Conservation (phyloP, 805 yeast genomes). For the Wickerhamiella dianesei region DNA sequence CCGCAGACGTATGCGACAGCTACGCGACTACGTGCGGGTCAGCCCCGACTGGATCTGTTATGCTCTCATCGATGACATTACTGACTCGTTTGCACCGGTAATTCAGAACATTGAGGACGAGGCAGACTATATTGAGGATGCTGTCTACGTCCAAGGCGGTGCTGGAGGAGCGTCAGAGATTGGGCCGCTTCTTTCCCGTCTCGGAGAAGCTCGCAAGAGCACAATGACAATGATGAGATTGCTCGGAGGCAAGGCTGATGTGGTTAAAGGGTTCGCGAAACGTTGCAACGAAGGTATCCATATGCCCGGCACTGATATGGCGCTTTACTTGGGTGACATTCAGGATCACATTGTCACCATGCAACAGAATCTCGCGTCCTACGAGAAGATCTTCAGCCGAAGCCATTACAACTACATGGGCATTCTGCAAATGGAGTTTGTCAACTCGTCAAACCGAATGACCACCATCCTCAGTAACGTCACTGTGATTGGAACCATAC, state of each 20-base stretch:
- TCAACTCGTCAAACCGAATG: conserved; percentile 69
- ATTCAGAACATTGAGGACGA: conserved; percentile 46
- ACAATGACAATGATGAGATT: conserved; percentile 88
- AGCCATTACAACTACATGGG: conserved; percentile 89
- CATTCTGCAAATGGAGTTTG: conserved; percentile 84
- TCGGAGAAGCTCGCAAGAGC: conserved; percentile 80
- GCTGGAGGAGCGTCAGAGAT: conserved; percentile 18
- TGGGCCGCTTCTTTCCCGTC: conserved; percentile 49
- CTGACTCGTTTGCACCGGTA: conserved; percentile 51
- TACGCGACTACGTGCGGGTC: conserved; percentile 46
- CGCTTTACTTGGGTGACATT: conserved; percentile 83
- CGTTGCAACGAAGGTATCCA: conserved; percentile 66
- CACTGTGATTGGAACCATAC: conserved; percentile 76
- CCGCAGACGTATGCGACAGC: conserved; percentile 49
- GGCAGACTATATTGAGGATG: conserved; percentile 58
- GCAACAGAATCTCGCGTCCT: conserved; percentile 80
- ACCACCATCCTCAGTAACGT: conserved; percentile 82
- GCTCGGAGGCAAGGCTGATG: conserved; percentile 89
- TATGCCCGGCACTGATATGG: conserved; percentile 78
- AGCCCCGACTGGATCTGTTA: conserved; percentile 54
- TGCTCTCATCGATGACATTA: conserved; percentile 52
- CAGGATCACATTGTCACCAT: conserved; percentile 94
- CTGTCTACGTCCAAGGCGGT: conserved; percentile 69
- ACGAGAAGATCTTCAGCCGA: conserved; percentile 85
- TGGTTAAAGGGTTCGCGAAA: conserved; percentile 88